phyloP scores from a whole-genome alignment of 2,329 filamentous ascomycete genomes.

The Hymenoscyphus salicellus region DNA sequence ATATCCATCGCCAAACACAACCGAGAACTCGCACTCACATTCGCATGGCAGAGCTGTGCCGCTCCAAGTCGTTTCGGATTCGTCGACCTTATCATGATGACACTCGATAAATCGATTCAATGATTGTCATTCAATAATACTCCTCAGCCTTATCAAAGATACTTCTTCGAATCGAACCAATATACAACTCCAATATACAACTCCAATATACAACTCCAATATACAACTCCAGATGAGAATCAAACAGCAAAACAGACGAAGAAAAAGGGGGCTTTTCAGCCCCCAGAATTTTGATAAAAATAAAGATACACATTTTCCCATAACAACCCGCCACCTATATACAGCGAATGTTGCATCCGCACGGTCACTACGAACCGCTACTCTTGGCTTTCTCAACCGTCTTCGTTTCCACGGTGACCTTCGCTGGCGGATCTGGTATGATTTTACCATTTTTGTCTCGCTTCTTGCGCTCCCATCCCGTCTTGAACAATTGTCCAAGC shows the following conservation, averaged over 20 bases:
- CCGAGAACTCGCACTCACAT: no score
- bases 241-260: not conserved
- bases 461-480: constrained; percentile 74
- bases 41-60: no score
- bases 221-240: not conserved
- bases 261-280: not conserved
- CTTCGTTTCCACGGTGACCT: constrained; percentile 5
- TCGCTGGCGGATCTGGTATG: constrained; percentile 23
- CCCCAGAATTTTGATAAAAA: not conserved
- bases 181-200: no score
- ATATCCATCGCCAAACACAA: no score
- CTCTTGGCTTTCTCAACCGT: not conserved
- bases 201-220: no score
- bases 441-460: constrained; percentile 43
- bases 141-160: no score
- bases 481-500: constrained; percentile 71
- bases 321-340: not conserved
- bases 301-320: not conserved
- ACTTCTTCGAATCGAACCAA: no score
- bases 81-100: no score
- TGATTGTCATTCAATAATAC: no score
- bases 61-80: no score
- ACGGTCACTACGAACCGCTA: not conserved
- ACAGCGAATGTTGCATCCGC: not conserved
- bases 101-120: no score